Conservation (phyloP, 345 rosid species). For the Gossypium rotundifolium region DNA sequence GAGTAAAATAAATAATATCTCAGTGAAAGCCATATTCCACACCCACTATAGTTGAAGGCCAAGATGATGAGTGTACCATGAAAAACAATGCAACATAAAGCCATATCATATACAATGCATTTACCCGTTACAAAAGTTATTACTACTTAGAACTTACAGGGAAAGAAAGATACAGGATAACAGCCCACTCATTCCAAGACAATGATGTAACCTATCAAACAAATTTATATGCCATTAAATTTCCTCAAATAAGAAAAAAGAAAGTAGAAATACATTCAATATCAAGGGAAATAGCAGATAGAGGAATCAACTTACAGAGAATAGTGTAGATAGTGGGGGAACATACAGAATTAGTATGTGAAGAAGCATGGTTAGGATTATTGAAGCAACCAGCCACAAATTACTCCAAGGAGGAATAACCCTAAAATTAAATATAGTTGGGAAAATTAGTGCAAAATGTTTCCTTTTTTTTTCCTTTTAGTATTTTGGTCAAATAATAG, state of each 20-base stretch:
- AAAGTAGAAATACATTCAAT: slow-evolving; percentile 1
- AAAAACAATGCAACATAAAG: not conserved
- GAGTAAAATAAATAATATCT: not conserved
- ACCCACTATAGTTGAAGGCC: not conserved
- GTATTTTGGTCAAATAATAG: not conserved
- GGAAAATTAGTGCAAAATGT: not conserved
- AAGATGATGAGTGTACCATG: not conserved
- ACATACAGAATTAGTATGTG: slow-evolving; percentile 79
- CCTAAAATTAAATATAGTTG: slow-evolving; percentile 36
- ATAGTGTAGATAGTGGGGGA: slow-evolving; percentile 78
- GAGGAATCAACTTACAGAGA: slow-evolving; percentile 68
- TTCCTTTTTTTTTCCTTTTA: not conserved
- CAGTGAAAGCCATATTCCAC: not conserved
- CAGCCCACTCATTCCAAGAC: slow-evolving; percentile 90
- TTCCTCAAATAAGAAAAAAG: slow-evolving; percentile 3
- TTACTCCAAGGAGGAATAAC: slow-evolving; percentile 98
- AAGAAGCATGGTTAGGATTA: slow-evolving; percentile 83
- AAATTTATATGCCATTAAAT: slow-evolving; percentile 21
- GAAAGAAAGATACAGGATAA: slow-evolving; percentile 84
- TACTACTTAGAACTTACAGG: slow-evolving; percentile 54
- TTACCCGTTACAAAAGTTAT: not conserved
- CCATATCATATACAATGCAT: not conserved
- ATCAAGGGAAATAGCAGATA: slow-evolving; percentile 7
- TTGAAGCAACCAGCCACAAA: slow-evolving; percentile 93
- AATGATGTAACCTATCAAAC: slow-evolving; percentile 75